Conservation (phyloP, 345 rosid species). For the Barbarea vulgaris region DNA sequence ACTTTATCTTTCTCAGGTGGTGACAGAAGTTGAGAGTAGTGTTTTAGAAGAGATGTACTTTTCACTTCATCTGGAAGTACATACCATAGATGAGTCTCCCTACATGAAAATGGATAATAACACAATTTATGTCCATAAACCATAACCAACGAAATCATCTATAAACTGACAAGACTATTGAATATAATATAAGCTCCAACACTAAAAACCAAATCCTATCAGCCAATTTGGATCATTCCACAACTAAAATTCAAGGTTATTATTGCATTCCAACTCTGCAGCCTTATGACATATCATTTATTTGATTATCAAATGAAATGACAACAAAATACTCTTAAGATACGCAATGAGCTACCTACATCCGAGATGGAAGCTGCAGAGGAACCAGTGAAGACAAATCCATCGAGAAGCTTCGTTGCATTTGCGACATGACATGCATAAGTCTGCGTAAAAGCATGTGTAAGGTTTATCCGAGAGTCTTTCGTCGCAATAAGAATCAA, state of each 20-base stretch:
- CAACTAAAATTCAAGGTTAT: not conserved
- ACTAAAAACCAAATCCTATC: not conserved
- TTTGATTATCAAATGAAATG: not conserved
- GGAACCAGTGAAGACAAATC: constrained; percentile 52
- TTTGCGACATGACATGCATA: constrained; percentile 18
- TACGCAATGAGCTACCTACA: constrained; percentile 37
- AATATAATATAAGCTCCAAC: not conserved
- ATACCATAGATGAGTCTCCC: constrained; percentile 95
- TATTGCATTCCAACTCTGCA: no score
- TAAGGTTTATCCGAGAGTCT: not conserved
- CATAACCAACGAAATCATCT: not conserved
- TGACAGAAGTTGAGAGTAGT: constrained; percentile 66
- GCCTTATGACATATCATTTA: not conserved
- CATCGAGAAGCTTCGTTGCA: constrained; percentile 45
- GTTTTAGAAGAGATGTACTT: constrained; percentile 56
- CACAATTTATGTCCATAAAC: not conserved
- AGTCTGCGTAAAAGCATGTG: not conserved
- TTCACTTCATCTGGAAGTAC: constrained; percentile 75
- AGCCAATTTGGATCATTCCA: not conserved
- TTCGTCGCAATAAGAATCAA: not conserved
- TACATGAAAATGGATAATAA: constrained; percentile 21
- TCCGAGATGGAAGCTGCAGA: constrained; percentile 62
- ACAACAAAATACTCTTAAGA: not conserved
- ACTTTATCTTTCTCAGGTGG: constrained; percentile 71
- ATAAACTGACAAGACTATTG: not conserved